Percentiles rank a stretch among this genome's conserved stretches.
phyloP scores from a whole-genome alignment of 2,329 filamentous ascomycete species.

The Fusarium siculi region DNA sequence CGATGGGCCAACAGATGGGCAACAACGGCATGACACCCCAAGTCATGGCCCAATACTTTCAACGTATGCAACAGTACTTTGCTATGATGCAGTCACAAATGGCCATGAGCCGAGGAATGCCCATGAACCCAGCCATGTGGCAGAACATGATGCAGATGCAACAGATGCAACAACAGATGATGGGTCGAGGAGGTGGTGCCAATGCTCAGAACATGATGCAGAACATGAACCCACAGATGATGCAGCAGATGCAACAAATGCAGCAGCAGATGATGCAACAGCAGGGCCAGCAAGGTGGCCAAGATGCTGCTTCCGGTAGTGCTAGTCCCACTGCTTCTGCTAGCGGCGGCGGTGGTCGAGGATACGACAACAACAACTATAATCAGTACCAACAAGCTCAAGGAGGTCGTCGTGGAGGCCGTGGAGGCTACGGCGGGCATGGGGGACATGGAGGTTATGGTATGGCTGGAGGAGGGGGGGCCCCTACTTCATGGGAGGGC shows the following conservation, averaged over 20 bases:
- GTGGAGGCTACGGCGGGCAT: constrained; percentile 45
- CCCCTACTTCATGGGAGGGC: constrained; percentile 92
- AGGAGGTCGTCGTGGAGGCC: constrained; percentile 45
- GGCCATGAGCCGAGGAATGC: constrained; percentile 81
- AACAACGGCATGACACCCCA: constrained; percentile 86
- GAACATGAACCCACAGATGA: constrained; percentile 63
- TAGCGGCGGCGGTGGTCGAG: constrained; percentile 43
- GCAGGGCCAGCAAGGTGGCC: constrained; percentile 46
- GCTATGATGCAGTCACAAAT: constrained; percentile 94
- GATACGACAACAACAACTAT: constrained; percentile 48
- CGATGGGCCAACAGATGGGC: constrained; percentile 56
- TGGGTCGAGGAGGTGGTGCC: constrained; percentile 54
- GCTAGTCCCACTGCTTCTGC: constrained; percentile 28
- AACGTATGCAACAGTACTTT: constrained; percentile 98
- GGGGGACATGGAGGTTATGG: constrained; percentile 48
- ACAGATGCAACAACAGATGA: constrained; percentile 69
- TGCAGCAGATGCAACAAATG: constrained; percentile 68
- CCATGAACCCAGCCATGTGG: constrained; percentile 81
- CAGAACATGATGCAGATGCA: constrained; percentile 82
- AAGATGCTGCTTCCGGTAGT: constrained; percentile 44
- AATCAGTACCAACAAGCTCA: constrained; percentile 57
- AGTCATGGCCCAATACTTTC: constrained; percentile 98
- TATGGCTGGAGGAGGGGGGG: constrained; percentile 60
- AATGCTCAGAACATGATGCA: constrained; percentile 54
- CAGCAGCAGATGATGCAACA: constrained; percentile 56